Percentiles rank a stretch among this genome's conserved stretches.
phyloP scores from a whole-genome alignment of 2,329 filamentous ascomycete species.

The Aspergillus vadensis region DNA sequence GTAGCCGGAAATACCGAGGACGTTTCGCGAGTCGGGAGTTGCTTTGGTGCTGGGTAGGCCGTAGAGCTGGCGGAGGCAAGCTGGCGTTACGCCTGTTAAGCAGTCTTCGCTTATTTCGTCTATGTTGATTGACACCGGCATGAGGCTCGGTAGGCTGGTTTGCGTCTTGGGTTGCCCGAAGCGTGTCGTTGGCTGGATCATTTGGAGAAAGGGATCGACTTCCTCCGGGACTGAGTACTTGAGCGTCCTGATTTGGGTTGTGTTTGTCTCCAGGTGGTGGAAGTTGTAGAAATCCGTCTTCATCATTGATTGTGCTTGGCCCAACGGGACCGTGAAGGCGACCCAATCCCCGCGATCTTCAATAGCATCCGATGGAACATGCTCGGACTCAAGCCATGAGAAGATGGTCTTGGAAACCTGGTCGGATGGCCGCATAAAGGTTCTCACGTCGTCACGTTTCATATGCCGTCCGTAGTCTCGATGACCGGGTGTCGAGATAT shows the following conservation, averaged over 20 bases:
- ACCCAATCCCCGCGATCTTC: slow-evolving; percentile 63
- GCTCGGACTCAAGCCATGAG: slow-evolving; percentile 58
- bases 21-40: slow-evolving; percentile 38
- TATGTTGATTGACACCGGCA: slow-evolving; percentile 15
- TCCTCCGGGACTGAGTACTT: slow-evolving; percentile 64
- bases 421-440: slow-evolving; percentile 54
- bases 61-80: slow-evolving; percentile 56
- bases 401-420: slow-evolving; percentile 54
- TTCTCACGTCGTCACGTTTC: slow-evolving; percentile 60
- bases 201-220: slow-evolving; percentile 58
- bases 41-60: slow-evolving; percentile 36
- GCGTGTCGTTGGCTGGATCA: slow-evolving; percentile 67
- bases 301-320: slow-evolving; percentile 57
- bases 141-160: slow-evolving; percentile 34
- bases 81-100: slow-evolving; percentile 48
- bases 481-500: slow-evolving; percentile 63
- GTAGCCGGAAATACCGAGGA: slow-evolving; percentile 52
- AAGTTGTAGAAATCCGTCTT: slow-evolving; percentile 61
- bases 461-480: slow-evolving; percentile 63
- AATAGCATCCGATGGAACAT: slow-evolving; percentile 50
- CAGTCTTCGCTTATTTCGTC: slow-evolving; percentile 37
- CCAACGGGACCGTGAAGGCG: slow-evolving; percentile 49
- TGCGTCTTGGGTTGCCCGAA: slow-evolving; percentile 57
- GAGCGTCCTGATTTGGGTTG: slow-evolving; percentile 56
- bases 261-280: slow-evolving; percentile 46